Percentiles rank a stretch among this genome's conserved stretches.
Evolutionary conservation across 2,329 filamentous ascomycete genomes (phyloP).

Genomic region (Aspergillus pseudoviridinutans): DNA sequence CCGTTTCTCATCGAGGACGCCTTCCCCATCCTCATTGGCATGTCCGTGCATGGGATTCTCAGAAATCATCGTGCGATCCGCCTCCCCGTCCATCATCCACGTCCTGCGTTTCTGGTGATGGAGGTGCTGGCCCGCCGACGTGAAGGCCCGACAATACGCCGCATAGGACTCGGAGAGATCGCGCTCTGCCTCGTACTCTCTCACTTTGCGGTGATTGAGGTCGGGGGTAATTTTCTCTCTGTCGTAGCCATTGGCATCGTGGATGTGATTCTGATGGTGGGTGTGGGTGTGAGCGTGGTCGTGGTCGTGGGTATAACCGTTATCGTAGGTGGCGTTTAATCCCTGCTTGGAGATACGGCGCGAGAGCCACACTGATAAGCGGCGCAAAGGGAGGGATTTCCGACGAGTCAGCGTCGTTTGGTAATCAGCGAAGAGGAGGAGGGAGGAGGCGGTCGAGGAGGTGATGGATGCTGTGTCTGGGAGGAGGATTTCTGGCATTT

Average conservation of each 20-base stretch:
- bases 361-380: constrained; percentile 1
- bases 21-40: neutral
- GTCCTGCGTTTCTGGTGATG: neutral
- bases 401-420: too few relatives aligned
- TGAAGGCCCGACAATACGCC: constrained; percentile 13
- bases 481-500: constrained; percentile 7
- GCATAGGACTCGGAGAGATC: constrained; percentile 6
- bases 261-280: too few relatives aligned
- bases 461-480: neutral
- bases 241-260: neutral
- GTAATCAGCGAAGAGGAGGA: neutral
- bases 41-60: too few relatives aligned
- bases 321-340: neutral
- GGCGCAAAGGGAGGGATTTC: neutral
- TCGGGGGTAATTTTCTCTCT: neutral
- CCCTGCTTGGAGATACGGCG: constrained; percentile 2
- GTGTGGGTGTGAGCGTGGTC: neutral
- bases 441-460: neutral
- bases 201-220: neutral
- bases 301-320: neutral
- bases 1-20: neutral
- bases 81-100: neutral
- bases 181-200: too few relatives aligned
- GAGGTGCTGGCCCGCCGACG: neutral
- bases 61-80: neutral